Percentiles rank a stretch among this genome's conserved stretches.
Conservation (phyloP, 2,329 filamentous ascomycete genomes). For the Ceratocystis papillata region DNA sequence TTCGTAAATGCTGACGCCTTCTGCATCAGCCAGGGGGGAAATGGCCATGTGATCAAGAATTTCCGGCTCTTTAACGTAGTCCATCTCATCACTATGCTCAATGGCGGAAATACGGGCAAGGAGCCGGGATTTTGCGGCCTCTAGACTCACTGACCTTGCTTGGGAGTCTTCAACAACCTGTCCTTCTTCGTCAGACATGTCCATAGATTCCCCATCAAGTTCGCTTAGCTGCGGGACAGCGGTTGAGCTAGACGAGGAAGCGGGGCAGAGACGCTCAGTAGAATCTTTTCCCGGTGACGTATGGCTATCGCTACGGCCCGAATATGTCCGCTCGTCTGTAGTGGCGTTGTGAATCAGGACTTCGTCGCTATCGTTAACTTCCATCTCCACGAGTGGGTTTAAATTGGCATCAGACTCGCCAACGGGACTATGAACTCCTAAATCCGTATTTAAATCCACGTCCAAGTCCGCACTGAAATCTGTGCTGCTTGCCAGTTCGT, state of each 20-base stretch:
- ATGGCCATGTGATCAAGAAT: constrained; percentile 26
- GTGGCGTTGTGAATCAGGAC: constrained; percentile 4
- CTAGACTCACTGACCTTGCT: constrained; percentile 32
- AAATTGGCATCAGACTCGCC: constrained; percentile 36
- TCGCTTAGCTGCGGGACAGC: background rate
- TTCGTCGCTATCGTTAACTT: constrained; percentile 30
- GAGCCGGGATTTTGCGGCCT: constrained; percentile 40
- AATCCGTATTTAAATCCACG: constrained; percentile 29
- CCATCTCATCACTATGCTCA: background rate
- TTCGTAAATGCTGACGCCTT: constrained; percentile 28
- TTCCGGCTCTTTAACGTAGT: constrained; percentile 30
- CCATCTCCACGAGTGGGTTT: constrained; percentile 23
- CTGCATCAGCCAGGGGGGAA: constrained; percentile 25
- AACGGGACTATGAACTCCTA: constrained; percentile 38
- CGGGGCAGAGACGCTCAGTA: background rate
- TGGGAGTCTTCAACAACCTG: constrained; percentile 27
- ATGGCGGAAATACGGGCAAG: constrained; percentile 36
- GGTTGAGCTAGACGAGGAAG: background rate
- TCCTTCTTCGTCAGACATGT: constrained; percentile 36
- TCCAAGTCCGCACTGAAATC: constrained; percentile 31
- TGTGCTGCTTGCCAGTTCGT: constrained; percentile 32
- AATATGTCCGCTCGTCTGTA: background rate
- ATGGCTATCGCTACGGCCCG: background rate
- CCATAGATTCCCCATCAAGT: constrained; percentile 34
- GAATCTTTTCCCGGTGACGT: background rate